Base-by-base conservation (phyloP, 2,329 filamentous ascomycete genomes). In the Alternaria infectoria region DNA sequence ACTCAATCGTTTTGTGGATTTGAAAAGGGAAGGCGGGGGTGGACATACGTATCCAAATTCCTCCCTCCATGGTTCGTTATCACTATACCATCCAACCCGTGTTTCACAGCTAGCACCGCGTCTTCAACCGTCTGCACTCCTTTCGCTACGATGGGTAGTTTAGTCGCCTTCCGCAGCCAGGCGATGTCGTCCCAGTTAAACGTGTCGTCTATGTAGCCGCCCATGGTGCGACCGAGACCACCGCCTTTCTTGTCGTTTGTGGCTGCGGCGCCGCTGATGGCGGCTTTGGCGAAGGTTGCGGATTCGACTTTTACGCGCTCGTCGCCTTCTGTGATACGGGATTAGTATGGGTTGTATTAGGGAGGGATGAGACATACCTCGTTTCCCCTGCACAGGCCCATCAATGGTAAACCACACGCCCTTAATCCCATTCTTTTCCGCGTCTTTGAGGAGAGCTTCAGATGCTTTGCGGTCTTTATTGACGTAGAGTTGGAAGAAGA, bases 141-240 rank as follows among this genome's bases (percentile, higher is more conserved):
- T 2, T 52, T 52, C 7, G 49, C 49, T 6, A 36, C 76, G 36
- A 82, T 76, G 40, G 79, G 79, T 13, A 74, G 47, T 12, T 65
- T 65, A 4, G 77, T 79, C 9, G 70, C 66, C 45, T 62, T 69
- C 7, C 79, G 67, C 51, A 82, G 57, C 81, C 80, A 82, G 4
- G 66, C 66, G 21, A 82, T 73, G 49, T 89, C 82, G 5, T 77
- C 13, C 49, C 49, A 52, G 10, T 40, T 52, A 1, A 52, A 52
- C 0, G 49, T 52, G 4, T 52, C 71, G 78, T 79, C 61, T 77
- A 86, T 82, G 73, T 86, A 90, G 1, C 75, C 75, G 0, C 85
- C 87, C 83, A 88, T 89, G 30, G 86, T 81, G 8, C 87, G 78
- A 0, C 86, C 88, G 32, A 90, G 76, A 0, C 86, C 84, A 1